A percentile compares a stretch with the other conserved stretches of the same genome.
These are phyloP conservation scores for Picochlorum sp. DNA, from an alignment of 139 green algal species.

Conservation along the genomic window DNA sequence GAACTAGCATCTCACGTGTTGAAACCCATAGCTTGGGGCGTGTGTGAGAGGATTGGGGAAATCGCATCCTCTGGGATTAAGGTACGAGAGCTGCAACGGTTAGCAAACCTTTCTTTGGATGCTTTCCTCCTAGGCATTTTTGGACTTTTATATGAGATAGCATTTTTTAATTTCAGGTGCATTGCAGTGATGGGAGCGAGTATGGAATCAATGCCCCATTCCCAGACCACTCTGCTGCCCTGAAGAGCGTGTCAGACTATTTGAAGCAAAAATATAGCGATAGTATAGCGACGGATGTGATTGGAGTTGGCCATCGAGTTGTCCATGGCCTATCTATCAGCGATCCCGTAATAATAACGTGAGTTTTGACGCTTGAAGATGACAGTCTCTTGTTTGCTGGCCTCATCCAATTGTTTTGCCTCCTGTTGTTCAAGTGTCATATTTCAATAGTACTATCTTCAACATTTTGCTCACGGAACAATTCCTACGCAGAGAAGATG, in stretches of 20 bases:
- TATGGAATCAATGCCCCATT: conserved; percentile 4
- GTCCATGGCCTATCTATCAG: conserved; percentile 71
- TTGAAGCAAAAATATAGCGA: conserved; percentile 25
- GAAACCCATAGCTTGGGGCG: conserved; percentile 26
- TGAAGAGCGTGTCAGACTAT: conserved; percentile 39
- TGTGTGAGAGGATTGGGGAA: conserved; percentile 67
- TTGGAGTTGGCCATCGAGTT: conserved; percentile 51
- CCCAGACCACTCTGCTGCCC: conserved; percentile 35
- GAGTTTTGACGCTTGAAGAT: too few species aligned
- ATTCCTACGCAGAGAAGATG: conserved; percentile 5
- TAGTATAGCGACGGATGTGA: conserved; percentile 31
- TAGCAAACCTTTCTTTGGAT: not conserved
- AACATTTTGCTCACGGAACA: not conserved
- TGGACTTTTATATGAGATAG: not conserved
- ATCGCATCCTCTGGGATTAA: conserved; percentile 21
- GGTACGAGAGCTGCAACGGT: conserved; percentile 2
- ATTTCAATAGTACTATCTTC: not conserved
- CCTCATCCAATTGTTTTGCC: too few species aligned
- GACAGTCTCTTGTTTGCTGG: too few species aligned
- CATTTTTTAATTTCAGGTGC: not conserved
- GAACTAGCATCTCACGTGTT: conserved; percentile 8
- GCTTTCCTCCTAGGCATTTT: not conserved
- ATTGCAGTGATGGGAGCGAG: conserved; percentile 3
- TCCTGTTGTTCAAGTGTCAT: not conserved
- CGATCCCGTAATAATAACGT: conserved; percentile 40